phyloP scores from a whole-genome alignment of 2,329 filamentous ascomycete species.

The Nannizziopsis barbatae region DNA sequence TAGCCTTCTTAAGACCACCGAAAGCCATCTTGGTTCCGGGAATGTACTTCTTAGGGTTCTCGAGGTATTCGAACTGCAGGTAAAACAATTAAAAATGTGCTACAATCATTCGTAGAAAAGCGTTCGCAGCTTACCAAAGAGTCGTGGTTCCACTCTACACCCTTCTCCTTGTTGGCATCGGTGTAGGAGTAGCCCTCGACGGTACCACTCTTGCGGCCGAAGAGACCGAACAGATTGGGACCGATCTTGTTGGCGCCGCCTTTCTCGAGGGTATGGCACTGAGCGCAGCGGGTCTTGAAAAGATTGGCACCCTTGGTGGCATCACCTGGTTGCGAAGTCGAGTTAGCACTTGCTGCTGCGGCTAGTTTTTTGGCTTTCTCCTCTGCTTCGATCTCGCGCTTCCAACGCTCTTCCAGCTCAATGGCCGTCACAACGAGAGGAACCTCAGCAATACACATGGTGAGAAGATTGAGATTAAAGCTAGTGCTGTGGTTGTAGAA shows the following conservation, averaged over 20 bases:
- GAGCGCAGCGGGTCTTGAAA: constrained; percentile 69
- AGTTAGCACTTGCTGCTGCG: constrained; percentile 11
- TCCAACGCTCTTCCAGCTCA: constrained; percentile 10
- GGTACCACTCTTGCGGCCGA: constrained; percentile 86
- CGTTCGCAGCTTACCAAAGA: constrained; percentile 57
- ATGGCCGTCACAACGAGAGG: constrained; percentile 9
- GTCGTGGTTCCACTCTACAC: constrained; percentile 73
- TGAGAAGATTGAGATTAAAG: background rate
- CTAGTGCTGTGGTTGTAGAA: too few relatives aligned
- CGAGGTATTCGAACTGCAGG: constrained; percentile 82
- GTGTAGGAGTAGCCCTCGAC: constrained; percentile 94
- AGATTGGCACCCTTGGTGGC: constrained; percentile 15
- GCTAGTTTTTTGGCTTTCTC: background rate
- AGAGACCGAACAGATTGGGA: constrained; percentile 92
- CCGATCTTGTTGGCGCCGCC: constrained; percentile 96
- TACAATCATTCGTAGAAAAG: background rate
- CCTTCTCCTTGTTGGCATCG: constrained; percentile 98
- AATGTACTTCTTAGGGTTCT: constrained; percentile 99
- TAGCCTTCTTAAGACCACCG: constrained; percentile 98
- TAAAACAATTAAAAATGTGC: background rate
- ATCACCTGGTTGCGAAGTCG: constrained; percentile 12
- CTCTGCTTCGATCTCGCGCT: constrained; percentile 4
- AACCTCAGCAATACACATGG: constrained; percentile 5
- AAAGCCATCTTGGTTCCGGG: constrained; percentile 99
- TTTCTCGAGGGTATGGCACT: constrained; percentile 93